Conservation (phyloP, 1,284 basidiomycete species). For the Hymenochaete sp. region DNA sequence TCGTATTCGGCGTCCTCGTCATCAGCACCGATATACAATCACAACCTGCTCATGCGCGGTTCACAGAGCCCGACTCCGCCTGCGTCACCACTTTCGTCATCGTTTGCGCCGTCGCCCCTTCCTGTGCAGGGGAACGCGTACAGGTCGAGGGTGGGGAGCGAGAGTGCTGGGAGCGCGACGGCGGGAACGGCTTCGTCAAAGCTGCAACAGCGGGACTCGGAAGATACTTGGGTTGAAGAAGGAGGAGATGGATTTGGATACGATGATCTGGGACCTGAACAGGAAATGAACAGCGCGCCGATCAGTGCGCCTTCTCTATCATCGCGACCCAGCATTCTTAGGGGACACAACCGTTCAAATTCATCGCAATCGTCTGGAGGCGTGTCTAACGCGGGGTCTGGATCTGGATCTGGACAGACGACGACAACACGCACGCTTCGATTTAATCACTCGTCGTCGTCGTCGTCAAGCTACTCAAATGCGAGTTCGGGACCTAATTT, state of each 20-base stretch:
- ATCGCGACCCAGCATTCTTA: slow-evolving; percentile 13
- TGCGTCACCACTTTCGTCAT: slow-evolving; percentile 5
- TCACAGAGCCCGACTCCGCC: slow-evolving; percentile 7
- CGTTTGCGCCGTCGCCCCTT: slow-evolving; percentile 8
- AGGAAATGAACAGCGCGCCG: not conserved
- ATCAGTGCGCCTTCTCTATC: not conserved
- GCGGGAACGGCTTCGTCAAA: slow-evolving; percentile 3
- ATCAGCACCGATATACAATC: slow-evolving; percentile 4
- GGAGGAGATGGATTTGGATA: not conserved
- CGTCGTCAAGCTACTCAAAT: not conserved
- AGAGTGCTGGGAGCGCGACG: not conserved
- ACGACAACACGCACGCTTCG: too few species aligned
- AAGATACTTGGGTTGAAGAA: slow-evolving; percentile 4
- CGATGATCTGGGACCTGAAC: not conserved
- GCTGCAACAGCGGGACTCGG: slow-evolving; percentile 15
- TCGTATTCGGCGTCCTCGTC: slow-evolving; percentile 10
- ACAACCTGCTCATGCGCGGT: not conserved
- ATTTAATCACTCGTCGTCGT: slow-evolving; percentile 6
- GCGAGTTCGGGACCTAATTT: not conserved
- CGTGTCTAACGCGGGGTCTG: too few species aligned
- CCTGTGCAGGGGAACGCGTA: not conserved
- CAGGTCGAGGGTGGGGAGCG: slow-evolving; percentile 11
- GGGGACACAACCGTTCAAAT: slow-evolving; percentile 10
- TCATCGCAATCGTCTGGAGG: slow-evolving; percentile 3
- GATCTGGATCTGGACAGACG: too few species aligned